Percentiles rank a stretch among this genome's conserved stretches.
phyloP scores from a whole-genome alignment of 1,284 basidiomycete species.

The Sporisorium scitamineum region DNA sequence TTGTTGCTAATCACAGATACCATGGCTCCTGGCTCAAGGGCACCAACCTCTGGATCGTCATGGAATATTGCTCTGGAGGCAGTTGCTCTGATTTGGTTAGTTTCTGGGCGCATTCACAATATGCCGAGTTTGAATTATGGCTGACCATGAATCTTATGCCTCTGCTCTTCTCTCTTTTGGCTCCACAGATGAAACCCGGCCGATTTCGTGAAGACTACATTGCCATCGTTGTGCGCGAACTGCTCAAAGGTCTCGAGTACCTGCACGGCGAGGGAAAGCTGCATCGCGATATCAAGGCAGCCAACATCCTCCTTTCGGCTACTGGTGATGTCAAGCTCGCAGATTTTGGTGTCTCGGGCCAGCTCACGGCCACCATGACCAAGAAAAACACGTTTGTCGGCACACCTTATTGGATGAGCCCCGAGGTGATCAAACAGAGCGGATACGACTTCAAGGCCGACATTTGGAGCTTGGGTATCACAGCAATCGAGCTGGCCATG shows the following conservation, averaged over 20 bases:
- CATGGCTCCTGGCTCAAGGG: conserved; percentile 96
- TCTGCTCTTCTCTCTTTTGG: background rate
- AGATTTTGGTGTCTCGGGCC: conserved; percentile 99
- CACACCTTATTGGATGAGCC: conserved; percentile 83
- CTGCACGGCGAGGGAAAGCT: conserved; percentile 95
- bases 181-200: conserved; percentile 90
- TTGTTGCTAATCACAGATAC: conserved; percentile 76
- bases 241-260: conserved; percentile 92
- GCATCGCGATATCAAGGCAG: conserved; percentile 98
- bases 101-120: background rate
- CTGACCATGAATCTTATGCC: conserved; percentile 22
- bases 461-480: conserved; percentile 80
- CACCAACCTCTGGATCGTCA: conserved; percentile 95
- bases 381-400: conserved; percentile 97
- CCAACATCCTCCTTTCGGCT: conserved; percentile 92
- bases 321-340: conserved; percentile 98
- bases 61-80: conserved; percentile 84
- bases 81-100: conserved; percentile 73
- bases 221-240: conserved; percentile 92
- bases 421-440: conserved; percentile 99
- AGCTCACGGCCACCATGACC: conserved; percentile 89
- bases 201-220: conserved; percentile 98
- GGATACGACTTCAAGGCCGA: conserved; percentile 99
- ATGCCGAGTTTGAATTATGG: background rate
- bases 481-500: conserved; percentile 95